These are phyloP conservation scores for Trametes sanguinea DNA, from an alignment of 768 basidiomycete species.

Conservation along the genomic window DNA sequence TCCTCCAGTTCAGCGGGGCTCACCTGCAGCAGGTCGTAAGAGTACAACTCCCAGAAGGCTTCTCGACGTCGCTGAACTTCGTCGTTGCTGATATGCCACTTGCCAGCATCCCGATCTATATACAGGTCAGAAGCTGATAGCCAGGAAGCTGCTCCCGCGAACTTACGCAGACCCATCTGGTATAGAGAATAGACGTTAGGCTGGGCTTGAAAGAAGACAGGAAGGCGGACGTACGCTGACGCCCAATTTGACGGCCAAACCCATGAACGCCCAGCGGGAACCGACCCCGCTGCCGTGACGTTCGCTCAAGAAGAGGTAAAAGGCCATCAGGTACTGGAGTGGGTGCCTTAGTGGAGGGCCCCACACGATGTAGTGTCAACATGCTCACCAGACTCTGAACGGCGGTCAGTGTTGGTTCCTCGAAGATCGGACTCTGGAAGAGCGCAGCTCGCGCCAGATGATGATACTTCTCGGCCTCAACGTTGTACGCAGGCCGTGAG, in stretches of 20 bases:
- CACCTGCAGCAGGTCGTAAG: constrained; percentile 72
- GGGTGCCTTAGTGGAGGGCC: constrained; percentile 23
- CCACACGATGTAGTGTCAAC: constrained; percentile 29
- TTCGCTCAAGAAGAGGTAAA: constrained; percentile 50
- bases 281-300: constrained; percentile 47
- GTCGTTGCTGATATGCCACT: constrained; percentile 57
- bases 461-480: constrained; percentile 61
- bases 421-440: constrained; percentile 63
- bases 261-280: constrained; percentile 73
- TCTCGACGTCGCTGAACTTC: constrained; percentile 62
- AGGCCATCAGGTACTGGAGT: constrained; percentile 58
- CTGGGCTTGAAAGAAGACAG: not conserved
- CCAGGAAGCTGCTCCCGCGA: not conserved
- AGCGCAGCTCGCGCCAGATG: constrained; percentile 62
- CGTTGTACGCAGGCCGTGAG: constrained; percentile 52
- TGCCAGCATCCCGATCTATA: constrained; percentile 66
- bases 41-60: constrained; percentile 67
- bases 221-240: constrained; percentile 51
- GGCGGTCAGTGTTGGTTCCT: constrained; percentile 61
- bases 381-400: constrained; percentile 62
- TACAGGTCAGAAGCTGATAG: not conserved
- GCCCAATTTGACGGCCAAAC: constrained; percentile 67
- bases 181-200: constrained; percentile 5
- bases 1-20: constrained; percentile 12
- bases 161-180: constrained; percentile 70